phyloP scores from a whole-genome alignment of 2,329 filamentous ascomycete species.

The Pseudogymnoascus sp. region DNA sequence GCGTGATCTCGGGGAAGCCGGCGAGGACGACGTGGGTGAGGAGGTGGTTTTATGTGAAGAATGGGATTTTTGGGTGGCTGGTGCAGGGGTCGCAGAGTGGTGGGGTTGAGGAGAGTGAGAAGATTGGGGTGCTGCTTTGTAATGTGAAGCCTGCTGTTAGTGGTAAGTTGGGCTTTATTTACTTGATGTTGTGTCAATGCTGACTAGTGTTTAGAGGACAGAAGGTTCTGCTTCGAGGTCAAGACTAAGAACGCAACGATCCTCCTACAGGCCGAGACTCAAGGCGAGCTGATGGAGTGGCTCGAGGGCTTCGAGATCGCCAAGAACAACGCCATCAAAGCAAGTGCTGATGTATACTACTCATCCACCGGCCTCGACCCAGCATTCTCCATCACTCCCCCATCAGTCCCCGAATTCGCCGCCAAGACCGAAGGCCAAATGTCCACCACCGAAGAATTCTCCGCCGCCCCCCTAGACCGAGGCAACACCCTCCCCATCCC shows the following conservation, averaged over 20 bases:
- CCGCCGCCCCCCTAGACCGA: slow-evolving; percentile 41
- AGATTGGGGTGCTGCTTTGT: slow-evolving; percentile 90
- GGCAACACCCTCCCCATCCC: slow-evolving; percentile 58
- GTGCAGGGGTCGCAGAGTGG: slow-evolving; percentile 70
- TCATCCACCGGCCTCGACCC: slow-evolving; percentile 51
- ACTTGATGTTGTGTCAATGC: background rate
- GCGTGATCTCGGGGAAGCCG: slow-evolving; percentile 77
- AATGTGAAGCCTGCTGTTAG: slow-evolving; percentile 84
- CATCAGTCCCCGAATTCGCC: slow-evolving; percentile 83
- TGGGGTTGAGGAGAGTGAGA: slow-evolving; percentile 90
- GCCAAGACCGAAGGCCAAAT: slow-evolving; percentile 66
- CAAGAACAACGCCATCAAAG: slow-evolving; percentile 85
- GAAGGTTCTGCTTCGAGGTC: slow-evolving; percentile 94
- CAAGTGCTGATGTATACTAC: slow-evolving; percentile 41
- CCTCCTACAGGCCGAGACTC: slow-evolving; percentile 86
- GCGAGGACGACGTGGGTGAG: slow-evolving; percentile 83
- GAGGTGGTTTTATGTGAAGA: slow-evolving; percentile 91
- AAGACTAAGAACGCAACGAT: slow-evolving; percentile 94
- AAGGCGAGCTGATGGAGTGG: slow-evolving; percentile 89
- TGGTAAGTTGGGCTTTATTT: background rate
- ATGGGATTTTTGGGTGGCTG: slow-evolving; percentile 93
- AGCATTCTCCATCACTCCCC: slow-evolving; percentile 87
- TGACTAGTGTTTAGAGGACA: slow-evolving; percentile 54
- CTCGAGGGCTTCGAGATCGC: slow-evolving; percentile 87
- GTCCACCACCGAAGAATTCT: slow-evolving; percentile 41